Conservation (phyloP, 495 filamentous ascomycete species). For the Neurospora sp. region DNA sequence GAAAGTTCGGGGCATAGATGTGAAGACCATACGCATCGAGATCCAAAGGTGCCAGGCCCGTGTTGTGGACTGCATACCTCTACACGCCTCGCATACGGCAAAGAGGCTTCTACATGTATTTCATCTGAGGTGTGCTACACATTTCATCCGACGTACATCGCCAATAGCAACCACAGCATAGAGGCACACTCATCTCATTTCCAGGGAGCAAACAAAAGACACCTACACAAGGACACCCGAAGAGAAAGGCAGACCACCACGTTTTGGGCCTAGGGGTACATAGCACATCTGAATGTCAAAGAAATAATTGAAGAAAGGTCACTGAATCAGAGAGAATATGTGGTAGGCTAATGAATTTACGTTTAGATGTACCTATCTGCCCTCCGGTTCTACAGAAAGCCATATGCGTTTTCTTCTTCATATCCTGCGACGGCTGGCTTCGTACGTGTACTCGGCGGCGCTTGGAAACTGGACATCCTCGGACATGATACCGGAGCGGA, state of each 20-base stretch:
- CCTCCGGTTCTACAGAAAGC: neutral
- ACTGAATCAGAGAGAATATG: neutral
- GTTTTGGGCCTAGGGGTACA: neutral
- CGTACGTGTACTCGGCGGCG: neutral
- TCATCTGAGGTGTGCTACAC: neutral
- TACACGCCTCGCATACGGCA: neutral
- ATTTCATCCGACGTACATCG: neutral
- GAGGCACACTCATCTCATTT: neutral
- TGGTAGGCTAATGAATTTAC: neutral
- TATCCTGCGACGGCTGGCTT: neutral
- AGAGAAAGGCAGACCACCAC: neutral
- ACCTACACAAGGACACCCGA: neutral
- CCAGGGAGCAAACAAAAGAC: neutral
- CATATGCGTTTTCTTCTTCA: neutral
- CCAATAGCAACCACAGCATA: neutral
- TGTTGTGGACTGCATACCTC: neutral
- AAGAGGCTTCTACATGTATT: neutral
- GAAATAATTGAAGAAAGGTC: neutral
- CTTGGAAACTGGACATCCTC: neutral
- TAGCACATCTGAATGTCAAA: neutral
- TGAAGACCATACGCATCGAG: too few relatives aligned
- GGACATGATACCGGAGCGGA: constrained; percentile 78
- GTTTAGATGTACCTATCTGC: neutral
- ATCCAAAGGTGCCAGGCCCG: too few relatives aligned
- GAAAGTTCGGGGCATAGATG: too few relatives aligned